Conservation (phyloP, 1,284 basidiomycete genomes). For the Naganishia cerealis region DNA sequence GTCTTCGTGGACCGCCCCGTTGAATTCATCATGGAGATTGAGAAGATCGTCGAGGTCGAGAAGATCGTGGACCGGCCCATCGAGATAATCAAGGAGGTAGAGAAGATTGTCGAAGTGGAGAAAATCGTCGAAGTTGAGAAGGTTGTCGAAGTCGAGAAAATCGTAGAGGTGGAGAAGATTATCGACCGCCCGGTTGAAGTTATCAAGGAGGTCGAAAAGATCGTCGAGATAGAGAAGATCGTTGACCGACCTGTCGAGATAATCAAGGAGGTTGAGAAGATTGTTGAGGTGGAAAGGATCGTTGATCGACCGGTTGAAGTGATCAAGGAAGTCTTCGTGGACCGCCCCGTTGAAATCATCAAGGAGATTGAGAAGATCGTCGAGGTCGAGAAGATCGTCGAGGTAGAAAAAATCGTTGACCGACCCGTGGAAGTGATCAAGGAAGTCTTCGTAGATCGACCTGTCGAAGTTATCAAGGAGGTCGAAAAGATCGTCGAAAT, state of each 20-base stretch:
- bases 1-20: conserved; percentile 43
- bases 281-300: conserved; percentile 48
- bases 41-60: too few relatives aligned
- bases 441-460: conserved; percentile 42
- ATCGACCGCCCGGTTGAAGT: conserved; percentile 40
- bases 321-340: conserved; percentile 47
- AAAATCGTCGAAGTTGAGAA: conserved; percentile 40
- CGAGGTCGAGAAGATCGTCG: conserved; percentile 30
- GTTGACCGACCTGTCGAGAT: conserved; percentile 40
- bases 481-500: conserved; percentile 38
- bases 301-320: conserved; percentile 44
- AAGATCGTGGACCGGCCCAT: too few relatives aligned
- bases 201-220: conserved; percentile 41
- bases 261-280: conserved; percentile 38
- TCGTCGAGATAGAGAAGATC: conserved; percentile 35
- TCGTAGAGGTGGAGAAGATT: conserved; percentile 47
- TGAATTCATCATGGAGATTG: too few relatives aligned
- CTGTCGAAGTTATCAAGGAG: conserved; percentile 39
- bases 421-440: conserved; percentile 38
- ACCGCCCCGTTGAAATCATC: conserved; percentile 43
- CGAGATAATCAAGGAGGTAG: conserved; percentile 41
- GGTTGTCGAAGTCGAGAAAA: conserved; percentile 38
- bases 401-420: conserved; percentile 37
- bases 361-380: conserved; percentile 41
- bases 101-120: conserved; percentile 43